Percentiles rank a stretch among this genome's conserved stretches.
These are phyloP conservation scores for Sungouiella thailandica DNA, from an alignment of 805 yeast genomes.

Conservation along the genomic window DNA sequence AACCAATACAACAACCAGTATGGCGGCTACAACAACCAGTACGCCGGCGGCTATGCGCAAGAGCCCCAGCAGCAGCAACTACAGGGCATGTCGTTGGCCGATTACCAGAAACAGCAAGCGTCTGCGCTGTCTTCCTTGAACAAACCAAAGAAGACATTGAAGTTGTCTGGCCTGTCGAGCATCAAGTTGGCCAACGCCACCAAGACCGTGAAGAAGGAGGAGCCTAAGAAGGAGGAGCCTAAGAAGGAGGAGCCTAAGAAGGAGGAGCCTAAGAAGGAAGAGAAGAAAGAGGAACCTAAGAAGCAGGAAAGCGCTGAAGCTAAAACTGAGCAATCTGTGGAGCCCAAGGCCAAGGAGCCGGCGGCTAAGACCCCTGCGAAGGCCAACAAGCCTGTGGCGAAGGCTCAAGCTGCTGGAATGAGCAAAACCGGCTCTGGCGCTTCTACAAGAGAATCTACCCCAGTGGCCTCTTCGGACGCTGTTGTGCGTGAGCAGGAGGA, in stretches of 20 bases:
- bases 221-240: constrained; percentile 10
- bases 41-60: constrained; percentile 16
- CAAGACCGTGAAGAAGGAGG: constrained; percentile 28
- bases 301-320: constrained; percentile 3
- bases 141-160: constrained; percentile 64
- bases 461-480: constrained; percentile 40
- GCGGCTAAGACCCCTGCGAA: constrained; percentile 9
- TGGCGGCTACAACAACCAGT: constrained; percentile 11
- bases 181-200: constrained; percentile 47
- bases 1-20: constrained; percentile 19
- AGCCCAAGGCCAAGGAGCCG: constrained; percentile 5
- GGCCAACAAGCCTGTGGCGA: constrained; percentile 8
- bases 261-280: constrained; percentile 24
- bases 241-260: constrained; percentile 40
- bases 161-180: constrained; percentile 60
- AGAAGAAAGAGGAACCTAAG: constrained; percentile 14
- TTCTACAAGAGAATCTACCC: constrained; percentile 16
- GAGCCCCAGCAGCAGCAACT: constrained; percentile 19
- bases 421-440: constrained; percentile 13
- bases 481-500: constrained; percentile 70
- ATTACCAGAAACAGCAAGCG: constrained; percentile 66
- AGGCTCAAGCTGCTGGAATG: constrained; percentile 1
- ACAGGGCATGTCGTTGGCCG: constrained; percentile 69
- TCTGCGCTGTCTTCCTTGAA: constrained; percentile 37
- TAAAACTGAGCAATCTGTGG: constrained; percentile 6